These are phyloP conservation scores for Sporisorium reilianum DNA, from an alignment of 1,284 basidiomycete genomes.

Conservation along the genomic window DNA sequence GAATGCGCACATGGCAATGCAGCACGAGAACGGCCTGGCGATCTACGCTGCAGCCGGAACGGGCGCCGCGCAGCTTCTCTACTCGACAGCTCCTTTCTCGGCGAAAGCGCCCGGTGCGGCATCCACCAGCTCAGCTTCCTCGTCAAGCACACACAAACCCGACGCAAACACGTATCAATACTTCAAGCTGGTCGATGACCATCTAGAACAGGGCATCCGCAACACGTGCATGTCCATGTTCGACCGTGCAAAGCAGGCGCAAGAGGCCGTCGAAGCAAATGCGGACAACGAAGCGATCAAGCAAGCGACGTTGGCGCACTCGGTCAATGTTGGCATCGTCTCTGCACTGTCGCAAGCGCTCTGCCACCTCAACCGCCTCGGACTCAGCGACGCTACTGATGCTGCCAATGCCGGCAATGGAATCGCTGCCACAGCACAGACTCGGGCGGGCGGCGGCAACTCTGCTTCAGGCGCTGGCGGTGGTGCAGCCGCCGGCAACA, in stretches of 20 bases:
- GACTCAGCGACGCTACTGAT: conserved; percentile 36
- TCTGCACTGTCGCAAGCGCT: conserved; percentile 54
- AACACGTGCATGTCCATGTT: conserved; percentile 41
- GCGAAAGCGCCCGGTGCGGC: conserved; percentile 13
- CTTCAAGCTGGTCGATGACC: conserved; percentile 61
- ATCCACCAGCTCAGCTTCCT: conserved; percentile 8
- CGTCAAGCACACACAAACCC: conserved; percentile 28
- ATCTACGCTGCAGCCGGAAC: conserved; percentile 83
- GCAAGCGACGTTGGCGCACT: conserved; percentile 28
- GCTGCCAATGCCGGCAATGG: conserved; percentile 27
- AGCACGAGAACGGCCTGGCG: conserved; percentile 90
- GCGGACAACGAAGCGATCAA: conserved; percentile 29
- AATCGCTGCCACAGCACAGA: conserved; percentile 31
- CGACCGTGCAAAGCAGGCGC: conserved; percentile 31
- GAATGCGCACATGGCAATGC: conserved; percentile 89
- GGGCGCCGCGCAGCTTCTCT: conserved; percentile 47
- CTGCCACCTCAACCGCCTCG: conserved; percentile 49
- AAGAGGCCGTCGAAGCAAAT: conserved; percentile 17
- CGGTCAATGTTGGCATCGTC: conserved; percentile 49
- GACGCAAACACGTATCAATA: conserved; percentile 65
- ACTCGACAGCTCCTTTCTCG: conserved; percentile 53
- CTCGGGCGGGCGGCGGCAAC: conserved; percentile 29
- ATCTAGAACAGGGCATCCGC: conserved; percentile 53
- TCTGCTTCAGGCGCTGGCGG: conserved; percentile 1
- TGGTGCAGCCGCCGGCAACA: conserved; percentile 13